Evolutionary conservation across 805 yeast genomes (phyloP), one percentile per base, ranked within the genome.

Genomic region (Nakazawaea pomicola): DNA sequence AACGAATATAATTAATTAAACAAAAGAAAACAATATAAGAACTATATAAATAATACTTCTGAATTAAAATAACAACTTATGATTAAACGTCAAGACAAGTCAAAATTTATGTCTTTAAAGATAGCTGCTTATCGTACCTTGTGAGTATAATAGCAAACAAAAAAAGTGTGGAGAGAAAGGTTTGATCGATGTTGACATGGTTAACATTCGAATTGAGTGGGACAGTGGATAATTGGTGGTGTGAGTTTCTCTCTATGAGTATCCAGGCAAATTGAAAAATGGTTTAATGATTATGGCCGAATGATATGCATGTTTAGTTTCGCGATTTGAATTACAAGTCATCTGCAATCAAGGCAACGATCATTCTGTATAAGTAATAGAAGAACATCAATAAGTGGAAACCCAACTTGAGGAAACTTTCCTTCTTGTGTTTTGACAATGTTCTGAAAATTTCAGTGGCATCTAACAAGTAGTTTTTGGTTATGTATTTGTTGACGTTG

Each of bases 371-470:
- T 57, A 91, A 76, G 74, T 89, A 91, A 74, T 76, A 89, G 83
- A 93, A 91, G 77, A 93, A 93, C 83, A 91, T 70, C 57, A 87
- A 64, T 55, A 91, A 73, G 61, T 88, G 91, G 77, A 87, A 89
- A 9, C 93, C 96, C 53, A 93, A 76, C 64, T 91, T 91, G 61
- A 86, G 65, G 60, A 90, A 89, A 46, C 88, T 76, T 67, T 90
- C 98, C 62, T 83, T 84, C 77, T 93, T 91, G 70, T 90, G 95
- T 58, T 83, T 86, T 54, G 87, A 76, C 57, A 91, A 76, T 31
- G 97, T 90, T 70, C 98, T 79, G 68, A 93, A 93, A 56, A 91
- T 93, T 64, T 91, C 97, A 33, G 99, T 91, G 45, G 98, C 98
- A 63, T 93, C 99, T 61, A 90, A 78, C 49, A 86, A 68, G 60